Percentiles rank a stretch among this genome's conserved stretches.
phyloP scores from a whole-genome alignment of 768 basidiomycete genomes.

The Trametes elegans region DNA sequence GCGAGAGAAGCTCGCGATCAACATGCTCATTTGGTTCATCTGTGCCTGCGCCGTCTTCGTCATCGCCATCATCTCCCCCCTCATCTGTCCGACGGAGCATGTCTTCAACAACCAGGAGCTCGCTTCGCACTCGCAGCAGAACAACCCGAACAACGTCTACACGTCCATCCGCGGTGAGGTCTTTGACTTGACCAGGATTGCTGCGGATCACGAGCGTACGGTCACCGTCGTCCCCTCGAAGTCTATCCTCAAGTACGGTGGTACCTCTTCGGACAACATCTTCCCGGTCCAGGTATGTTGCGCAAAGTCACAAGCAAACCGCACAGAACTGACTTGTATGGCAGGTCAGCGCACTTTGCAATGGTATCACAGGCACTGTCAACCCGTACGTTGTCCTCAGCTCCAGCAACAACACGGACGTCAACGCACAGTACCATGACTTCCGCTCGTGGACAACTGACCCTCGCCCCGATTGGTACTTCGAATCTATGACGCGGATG shows the following conservation, averaged over 20 bases:
- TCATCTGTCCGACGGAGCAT: constrained; percentile 95
- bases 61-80: constrained; percentile 78
- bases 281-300: constrained; percentile 88
- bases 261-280: constrained; percentile 63
- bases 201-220: constrained; percentile 61
- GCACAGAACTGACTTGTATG: constrained; percentile 6
- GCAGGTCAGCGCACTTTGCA: constrained; percentile 90
- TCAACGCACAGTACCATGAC: constrained; percentile 87
- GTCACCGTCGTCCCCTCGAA: constrained; percentile 76
- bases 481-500: constrained; percentile 90
- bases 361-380: constrained; percentile 76
- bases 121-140: constrained; percentile 58
- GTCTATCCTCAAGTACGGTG: constrained; percentile 81
- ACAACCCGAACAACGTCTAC: constrained; percentile 72
- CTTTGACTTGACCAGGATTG: constrained; percentile 77
- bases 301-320: not conserved
- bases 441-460: constrained; percentile 90
- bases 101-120: constrained; percentile 83
- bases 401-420: constrained; percentile 72
- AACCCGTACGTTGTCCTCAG: constrained; percentile 75
- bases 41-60: constrained; percentile 90
- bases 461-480: constrained; percentile 97
- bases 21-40: constrained; percentile 93
- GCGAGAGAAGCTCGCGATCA: constrained; percentile 95
- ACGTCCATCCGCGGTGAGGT: constrained; percentile 91